These are phyloP conservation scores for Colletotrichum tropicale DNA, from an alignment of 2,329 filamentous ascomycete genomes.

Conservation along the genomic window DNA sequence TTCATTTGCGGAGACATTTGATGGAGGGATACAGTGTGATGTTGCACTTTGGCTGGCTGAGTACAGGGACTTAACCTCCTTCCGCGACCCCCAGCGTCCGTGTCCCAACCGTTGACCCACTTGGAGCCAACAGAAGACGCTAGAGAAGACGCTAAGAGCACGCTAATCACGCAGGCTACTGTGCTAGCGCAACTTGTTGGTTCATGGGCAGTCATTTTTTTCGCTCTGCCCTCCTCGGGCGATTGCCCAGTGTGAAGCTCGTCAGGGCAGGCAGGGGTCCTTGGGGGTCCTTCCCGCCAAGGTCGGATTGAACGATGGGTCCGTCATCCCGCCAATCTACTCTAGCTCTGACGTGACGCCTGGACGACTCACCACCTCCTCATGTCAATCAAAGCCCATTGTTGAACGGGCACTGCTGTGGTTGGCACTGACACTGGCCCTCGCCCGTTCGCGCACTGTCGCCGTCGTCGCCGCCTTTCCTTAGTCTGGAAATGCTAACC, in stretches of 20 bases:
- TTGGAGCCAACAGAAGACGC: background rate
- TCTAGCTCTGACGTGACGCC: background rate
- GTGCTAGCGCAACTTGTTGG: background rate
- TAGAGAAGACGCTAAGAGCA: background rate
- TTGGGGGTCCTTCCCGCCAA: background rate
- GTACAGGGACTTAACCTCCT: background rate
- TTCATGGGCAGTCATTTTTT: background rate
- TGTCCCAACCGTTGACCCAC: conserved; percentile 2
- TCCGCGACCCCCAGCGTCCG: background rate
- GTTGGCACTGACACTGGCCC: background rate
- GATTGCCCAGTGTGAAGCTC: background rate
- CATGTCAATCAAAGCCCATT: background rate
- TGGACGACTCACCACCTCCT: background rate
- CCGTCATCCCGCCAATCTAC: conserved; percentile 8
- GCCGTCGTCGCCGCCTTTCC: background rate
- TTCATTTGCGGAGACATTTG: background rate
- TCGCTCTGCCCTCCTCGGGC: background rate
- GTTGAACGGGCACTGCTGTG: background rate
- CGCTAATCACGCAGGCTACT: background rate
- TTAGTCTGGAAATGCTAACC: background rate
- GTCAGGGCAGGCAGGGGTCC: background rate
- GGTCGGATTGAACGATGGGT: background rate
- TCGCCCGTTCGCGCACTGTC: background rate
- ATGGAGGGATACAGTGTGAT: background rate
- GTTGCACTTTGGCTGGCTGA: background rate